These are phyloP conservation scores for Leccinum olivaceopallidum DNA, from an alignment of 768 basidiomycete species.

Conservation along the genomic window DNA sequence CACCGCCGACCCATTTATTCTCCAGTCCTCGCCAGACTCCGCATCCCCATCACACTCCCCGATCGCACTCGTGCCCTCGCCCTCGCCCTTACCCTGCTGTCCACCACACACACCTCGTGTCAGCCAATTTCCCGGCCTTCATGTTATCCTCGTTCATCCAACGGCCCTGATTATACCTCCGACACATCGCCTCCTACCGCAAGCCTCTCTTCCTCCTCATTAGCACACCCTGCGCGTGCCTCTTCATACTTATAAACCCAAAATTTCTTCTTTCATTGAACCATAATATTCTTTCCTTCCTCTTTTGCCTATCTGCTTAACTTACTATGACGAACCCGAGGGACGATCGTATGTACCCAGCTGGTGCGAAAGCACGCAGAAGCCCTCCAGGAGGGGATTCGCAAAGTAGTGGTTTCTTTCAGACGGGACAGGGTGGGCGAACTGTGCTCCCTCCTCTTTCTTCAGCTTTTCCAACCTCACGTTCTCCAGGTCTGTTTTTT, in stretches of 20 bases:
- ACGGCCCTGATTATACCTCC: slow-evolving; percentile 43
- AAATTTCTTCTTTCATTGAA: slow-evolving; percentile 51
- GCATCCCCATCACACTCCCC: slow-evolving; percentile 27
- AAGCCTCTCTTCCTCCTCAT: slow-evolving; percentile 36
- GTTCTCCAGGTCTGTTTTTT: slow-evolving; percentile 83
- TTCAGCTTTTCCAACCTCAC: slow-evolving; percentile 85
- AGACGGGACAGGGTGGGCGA: slow-evolving; percentile 87
- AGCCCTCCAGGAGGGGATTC: slow-evolving; percentile 64
- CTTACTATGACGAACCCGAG: slow-evolving; percentile 68
- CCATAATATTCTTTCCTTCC: slow-evolving; percentile 44
- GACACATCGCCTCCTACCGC: slow-evolving; percentile 41
- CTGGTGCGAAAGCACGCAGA: slow-evolving; percentile 60
- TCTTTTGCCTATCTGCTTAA: slow-evolving; percentile 59
- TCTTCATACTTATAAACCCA: slow-evolving; percentile 50
- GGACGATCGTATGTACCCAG: slow-evolving; percentile 71
- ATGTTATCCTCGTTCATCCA: slow-evolving; percentile 49
- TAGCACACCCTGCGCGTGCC: slow-evolving; percentile 46
- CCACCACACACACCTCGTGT: slow-evolving; percentile 52
- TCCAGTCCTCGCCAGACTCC: slow-evolving; percentile 23
- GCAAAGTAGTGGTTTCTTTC: slow-evolving; percentile 67
- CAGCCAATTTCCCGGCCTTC: slow-evolving; percentile 39
- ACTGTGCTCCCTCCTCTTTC: slow-evolving; percentile 84
- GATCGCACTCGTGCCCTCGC: slow-evolving; percentile 34
- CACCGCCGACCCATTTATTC: slow-evolving; percentile 35
- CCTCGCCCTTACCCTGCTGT: slow-evolving; percentile 39